Conservation (phyloP, 352 stramenopile genomes). For the Globisporangium abappressorium region DNA sequence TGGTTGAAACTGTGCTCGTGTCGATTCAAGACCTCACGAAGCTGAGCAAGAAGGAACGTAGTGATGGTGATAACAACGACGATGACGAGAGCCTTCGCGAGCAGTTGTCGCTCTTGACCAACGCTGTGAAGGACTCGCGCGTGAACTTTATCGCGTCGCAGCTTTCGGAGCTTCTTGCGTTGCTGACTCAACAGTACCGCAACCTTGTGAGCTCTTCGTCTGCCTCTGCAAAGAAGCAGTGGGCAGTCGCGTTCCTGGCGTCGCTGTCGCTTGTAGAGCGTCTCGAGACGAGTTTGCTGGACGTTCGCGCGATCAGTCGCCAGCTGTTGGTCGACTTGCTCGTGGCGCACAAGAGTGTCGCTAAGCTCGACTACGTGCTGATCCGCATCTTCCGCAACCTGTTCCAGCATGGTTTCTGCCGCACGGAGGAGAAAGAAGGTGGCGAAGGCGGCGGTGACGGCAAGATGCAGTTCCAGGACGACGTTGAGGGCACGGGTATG, state of each 20-base stretch:
- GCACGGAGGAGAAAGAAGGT: slow-evolving; percentile 86
- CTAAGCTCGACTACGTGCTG: slow-evolving; percentile 95
- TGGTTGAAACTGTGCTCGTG: slow-evolving; percentile 74
- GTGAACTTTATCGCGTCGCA: slow-evolving; percentile 71
- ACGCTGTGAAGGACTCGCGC: slow-evolving; percentile 62
- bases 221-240: slow-evolving; percentile 10
- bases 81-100: slow-evolving; percentile 35
- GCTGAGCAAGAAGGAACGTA: slow-evolving; percentile 26
- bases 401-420: slow-evolving; percentile 95
- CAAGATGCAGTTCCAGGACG: slow-evolving; percentile 91
- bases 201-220: slow-evolving; percentile 28
- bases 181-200: slow-evolving; percentile 52
- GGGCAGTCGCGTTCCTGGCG: slow-evolving; percentile 31
- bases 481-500: slow-evolving; percentile 99
- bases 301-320: slow-evolving; percentile 75
- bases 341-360: slow-evolving; percentile 86
- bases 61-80: slow-evolving; percentile 23
- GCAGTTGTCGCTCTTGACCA: slow-evolving; percentile 44
- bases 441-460: slow-evolving; percentile 80
- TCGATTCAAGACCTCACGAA: slow-evolving; percentile 82
- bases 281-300: slow-evolving; percentile 57
- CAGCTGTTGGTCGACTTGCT: slow-evolving; percentile 79
- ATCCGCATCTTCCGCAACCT: slow-evolving; percentile 96
- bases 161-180: slow-evolving; percentile 38
- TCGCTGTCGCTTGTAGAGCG: slow-evolving; percentile 56